Percentiles rank a stretch among this genome's conserved stretches.
phyloP scores from a whole-genome alignment of 2,329 filamentous ascomycete species.

The Fusarium camptoceras region DNA sequence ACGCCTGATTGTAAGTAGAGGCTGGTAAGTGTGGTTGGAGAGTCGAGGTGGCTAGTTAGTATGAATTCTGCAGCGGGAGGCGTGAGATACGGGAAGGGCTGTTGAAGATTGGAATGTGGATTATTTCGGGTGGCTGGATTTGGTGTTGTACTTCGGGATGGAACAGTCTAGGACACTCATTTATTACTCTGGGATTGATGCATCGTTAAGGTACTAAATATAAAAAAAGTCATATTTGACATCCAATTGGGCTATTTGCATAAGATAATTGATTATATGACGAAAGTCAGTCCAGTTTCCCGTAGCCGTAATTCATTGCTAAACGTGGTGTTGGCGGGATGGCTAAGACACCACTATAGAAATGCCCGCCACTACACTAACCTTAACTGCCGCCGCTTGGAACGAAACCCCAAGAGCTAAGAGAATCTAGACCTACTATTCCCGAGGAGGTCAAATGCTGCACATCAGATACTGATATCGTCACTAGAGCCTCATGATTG shows the following conservation, averaged over 20 bases:
- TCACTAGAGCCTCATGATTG: neutral
- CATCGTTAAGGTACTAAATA: neutral
- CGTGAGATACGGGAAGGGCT: neutral
- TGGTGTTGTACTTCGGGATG: neutral
- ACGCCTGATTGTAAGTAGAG: conserved; percentile 33
- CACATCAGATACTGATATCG: no score
- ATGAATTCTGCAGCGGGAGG: neutral
- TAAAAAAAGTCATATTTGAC: neutral
- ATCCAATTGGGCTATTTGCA: neutral
- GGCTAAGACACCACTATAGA: conserved; percentile 19
- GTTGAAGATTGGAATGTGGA: neutral
- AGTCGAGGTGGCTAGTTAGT: neutral
- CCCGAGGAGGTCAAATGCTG: neutral
- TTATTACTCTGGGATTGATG: neutral
- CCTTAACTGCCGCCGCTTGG: conserved; percentile 24
- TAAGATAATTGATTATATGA: neutral
- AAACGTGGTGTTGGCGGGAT: neutral
- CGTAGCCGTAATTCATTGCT: neutral
- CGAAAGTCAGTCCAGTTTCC: neutral
- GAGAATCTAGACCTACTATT: neutral
- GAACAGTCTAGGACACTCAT: neutral
- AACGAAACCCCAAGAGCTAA: neutral
- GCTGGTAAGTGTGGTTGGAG: neutral
- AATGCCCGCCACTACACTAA: conserved; percentile 3
- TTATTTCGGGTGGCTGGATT: neutral